A percentile compares a stretch with the other conserved stretches of the same genome.
Evolutionary conservation across 495 filamentous ascomycete species (phyloP).

Genomic region (Talaromyces nanjingensis): DNA sequence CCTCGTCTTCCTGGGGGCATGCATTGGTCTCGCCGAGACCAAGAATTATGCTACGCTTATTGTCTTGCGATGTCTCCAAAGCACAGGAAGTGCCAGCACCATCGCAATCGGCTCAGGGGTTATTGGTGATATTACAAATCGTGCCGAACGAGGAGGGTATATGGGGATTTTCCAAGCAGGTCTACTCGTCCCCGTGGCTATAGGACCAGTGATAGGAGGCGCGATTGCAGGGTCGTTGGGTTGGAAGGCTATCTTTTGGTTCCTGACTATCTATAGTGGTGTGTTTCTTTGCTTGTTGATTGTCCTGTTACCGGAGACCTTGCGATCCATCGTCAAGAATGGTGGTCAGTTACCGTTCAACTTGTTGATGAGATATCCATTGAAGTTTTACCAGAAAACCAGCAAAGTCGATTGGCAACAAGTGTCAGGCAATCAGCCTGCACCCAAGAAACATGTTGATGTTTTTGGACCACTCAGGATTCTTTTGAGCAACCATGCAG

Average conservation of each 20-base stretch:
- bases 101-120: constrained; percentile 51
- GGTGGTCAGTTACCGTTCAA: constrained; percentile 27
- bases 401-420: constrained; percentile 17
- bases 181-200: constrained; percentile 36
- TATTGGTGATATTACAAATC: constrained; percentile 48
- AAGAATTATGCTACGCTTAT: constrained; percentile 40
- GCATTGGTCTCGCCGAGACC: constrained; percentile 39
- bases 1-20: constrained; percentile 39
- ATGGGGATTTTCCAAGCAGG: constrained; percentile 50
- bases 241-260: constrained; percentile 54
- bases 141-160: constrained; percentile 45
- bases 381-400: constrained; percentile 25
- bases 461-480: constrained; percentile 39
- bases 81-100: constrained; percentile 43
- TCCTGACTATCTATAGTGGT: constrained; percentile 42
- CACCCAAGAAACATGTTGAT: constrained; percentile 24
- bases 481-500: constrained; percentile 32
- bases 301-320: constrained; percentile 46
- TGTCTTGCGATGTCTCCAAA: constrained; percentile 42
- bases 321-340: constrained; percentile 46
- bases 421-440: neutral
- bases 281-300: constrained; percentile 34
- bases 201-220: constrained; percentile 52
- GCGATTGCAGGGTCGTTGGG: constrained; percentile 42
- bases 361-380: constrained; percentile 24